phyloP scores from a whole-genome alignment of 352 stramenopile genomes.

The Pelagophyceae sp. region DNA sequence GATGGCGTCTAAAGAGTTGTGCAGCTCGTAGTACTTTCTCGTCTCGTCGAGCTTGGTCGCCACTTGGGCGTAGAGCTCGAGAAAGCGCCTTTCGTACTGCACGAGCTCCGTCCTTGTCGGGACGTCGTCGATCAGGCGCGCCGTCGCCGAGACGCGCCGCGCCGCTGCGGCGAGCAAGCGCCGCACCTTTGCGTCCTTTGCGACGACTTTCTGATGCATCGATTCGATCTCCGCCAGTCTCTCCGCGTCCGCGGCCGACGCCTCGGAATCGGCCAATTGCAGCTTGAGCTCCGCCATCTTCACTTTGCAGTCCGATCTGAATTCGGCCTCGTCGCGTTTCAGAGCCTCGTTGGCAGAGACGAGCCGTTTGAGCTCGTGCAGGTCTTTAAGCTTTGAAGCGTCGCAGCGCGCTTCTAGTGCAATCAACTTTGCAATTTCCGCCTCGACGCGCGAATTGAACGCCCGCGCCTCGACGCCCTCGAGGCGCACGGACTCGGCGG shows the following conservation, averaged over 20 bases:
- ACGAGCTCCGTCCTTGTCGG: constrained; percentile 66
- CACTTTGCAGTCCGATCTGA: constrained; percentile 32
- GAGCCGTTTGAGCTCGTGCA: constrained; percentile 22
- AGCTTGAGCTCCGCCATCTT: constrained; percentile 41
- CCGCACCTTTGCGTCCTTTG: constrained; percentile 2
- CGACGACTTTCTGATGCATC: constrained; percentile 53
- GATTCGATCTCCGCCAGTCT: constrained; percentile 42
- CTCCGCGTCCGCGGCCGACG: constrained; percentile 45
- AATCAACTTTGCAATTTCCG: too few species aligned
- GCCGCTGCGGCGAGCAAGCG: background rate
- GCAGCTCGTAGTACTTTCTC: constrained; percentile 68
- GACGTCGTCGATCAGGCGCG: constrained; percentile 66
- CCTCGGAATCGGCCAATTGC: constrained; percentile 34
- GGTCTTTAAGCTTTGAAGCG: constrained; percentile 4
- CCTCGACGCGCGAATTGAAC: too few species aligned
- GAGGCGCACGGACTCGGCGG: too few species aligned
- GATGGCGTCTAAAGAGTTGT: constrained; percentile 67
- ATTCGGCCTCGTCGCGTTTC: background rate
- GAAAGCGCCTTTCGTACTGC: constrained; percentile 74
- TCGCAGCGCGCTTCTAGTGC: too few species aligned
- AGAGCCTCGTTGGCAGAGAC: constrained; percentile 25
- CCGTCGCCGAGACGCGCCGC: constrained; percentile 39
- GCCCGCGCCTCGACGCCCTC: too few species aligned
- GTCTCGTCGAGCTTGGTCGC: constrained; percentile 66
- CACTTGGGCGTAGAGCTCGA: constrained; percentile 67